Evolutionary conservation across 176 grass and related monocot species (phyloP), one percentile per base, ranked within the genome.

Genomic region (Leersia perrieri): DNA sequence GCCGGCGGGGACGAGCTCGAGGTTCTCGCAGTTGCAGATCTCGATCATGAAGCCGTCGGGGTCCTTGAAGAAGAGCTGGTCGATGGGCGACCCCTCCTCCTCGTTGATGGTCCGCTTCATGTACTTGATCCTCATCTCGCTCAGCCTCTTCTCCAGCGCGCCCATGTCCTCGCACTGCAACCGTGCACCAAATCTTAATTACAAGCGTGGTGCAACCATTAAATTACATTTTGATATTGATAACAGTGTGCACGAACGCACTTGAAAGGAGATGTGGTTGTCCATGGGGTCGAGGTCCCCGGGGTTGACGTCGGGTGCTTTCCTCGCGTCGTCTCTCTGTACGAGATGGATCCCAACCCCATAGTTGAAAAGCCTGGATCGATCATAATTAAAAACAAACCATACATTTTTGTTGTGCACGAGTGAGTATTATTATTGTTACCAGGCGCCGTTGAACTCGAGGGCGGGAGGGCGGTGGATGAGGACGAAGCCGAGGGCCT

Each of bases 1-100:
- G 49, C 73, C 92, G 65, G 73, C 84, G 1, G 92, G 87, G 74
- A 95, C 89, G 61, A 95, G 76, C 89, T 90, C 87, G 15, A 93
- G 87, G 84, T 93, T 97, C 88, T 97, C 90, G 44, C 86, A 89
- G 84, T 97, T 97, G 83, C 90, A 91, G 74, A 97, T 97, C 84
- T 89, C 94, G 30, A 93, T 88, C 91, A 91, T 93, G 75, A 93
- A 97, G 7, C 86, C 88, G 34, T 93, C 86, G 12, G 86, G 94
- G 85, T 93, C 94, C 30, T 87, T 88, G 80, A 97, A 91, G 88
- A 96, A 92, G 49, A 97, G 79, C 84, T 92, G 88, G 84, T 92
- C 87, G 79, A 96, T 88, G 22, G 85, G 85, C 34, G 88, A 78
- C 0, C 75, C 87, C 66, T 95, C 89, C 60, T 90, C 90, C 83